A percentile compares a stretch with the other conserved stretches of the same genome.
Conservation (phyloP, 2,329 filamentous ascomycete species). For the Pseudocercospora eumusae region DNA sequence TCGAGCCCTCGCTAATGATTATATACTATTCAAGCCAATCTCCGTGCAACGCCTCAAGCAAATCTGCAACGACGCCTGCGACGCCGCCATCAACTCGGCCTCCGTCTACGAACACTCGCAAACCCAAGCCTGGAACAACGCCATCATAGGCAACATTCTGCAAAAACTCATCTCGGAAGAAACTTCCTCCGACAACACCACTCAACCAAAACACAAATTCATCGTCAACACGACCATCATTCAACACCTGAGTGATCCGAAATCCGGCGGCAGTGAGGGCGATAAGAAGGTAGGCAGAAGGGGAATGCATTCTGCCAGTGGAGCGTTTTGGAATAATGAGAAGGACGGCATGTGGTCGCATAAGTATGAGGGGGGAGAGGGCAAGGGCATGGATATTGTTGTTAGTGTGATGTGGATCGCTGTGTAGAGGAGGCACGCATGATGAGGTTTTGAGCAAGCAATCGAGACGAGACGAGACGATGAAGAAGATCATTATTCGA, state of each 20-base stretch:
- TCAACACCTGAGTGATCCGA: conserved; percentile 77
- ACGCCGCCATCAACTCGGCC: conserved; percentile 69
- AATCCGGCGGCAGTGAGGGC: conserved; percentile 62
- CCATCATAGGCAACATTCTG: conserved; percentile 84
- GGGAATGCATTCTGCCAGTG: conserved; percentile 85
- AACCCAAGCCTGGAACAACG: conserved; percentile 85
- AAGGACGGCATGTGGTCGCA: conserved; percentile 88
- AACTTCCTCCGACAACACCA: conserved; percentile 33
- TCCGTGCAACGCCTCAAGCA: conserved; percentile 75
- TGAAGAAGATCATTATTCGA: conserved; percentile 3
- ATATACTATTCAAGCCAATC: conserved; percentile 60
- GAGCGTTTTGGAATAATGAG: conserved; percentile 88
- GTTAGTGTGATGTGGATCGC: conserved; percentile 71
- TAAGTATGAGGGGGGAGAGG: conserved; percentile 68
- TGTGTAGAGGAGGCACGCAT: conserved; percentile 40
- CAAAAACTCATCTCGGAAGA: conserved; percentile 71
- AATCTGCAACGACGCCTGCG: conserved; percentile 84
- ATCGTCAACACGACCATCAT: conserved; percentile 98
- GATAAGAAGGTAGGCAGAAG: conserved; percentile 73
- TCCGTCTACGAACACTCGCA: conserved; percentile 84
- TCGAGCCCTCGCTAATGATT: conserved; percentile 1
- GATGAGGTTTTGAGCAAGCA: neutral
- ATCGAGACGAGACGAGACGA: neutral
- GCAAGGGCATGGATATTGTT: conserved; percentile 56
- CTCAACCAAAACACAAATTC: conserved; percentile 81